These are phyloP conservation scores for Ogataea ramenticola DNA, from an alignment of 805 yeast species.

Conservation along the genomic window DNA sequence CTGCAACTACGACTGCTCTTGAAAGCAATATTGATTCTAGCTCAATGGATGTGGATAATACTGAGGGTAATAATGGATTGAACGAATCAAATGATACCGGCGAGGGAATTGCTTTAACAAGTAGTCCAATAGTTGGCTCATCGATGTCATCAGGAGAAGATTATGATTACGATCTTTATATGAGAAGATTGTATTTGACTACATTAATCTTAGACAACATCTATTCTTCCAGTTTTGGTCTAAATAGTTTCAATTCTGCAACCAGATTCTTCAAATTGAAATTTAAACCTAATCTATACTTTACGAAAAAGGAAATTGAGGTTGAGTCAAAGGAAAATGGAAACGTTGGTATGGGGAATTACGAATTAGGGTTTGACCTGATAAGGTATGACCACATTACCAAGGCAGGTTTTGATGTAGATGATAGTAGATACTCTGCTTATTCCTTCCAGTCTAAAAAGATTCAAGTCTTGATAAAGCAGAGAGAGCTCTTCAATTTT, in stretches of 20 bases:
- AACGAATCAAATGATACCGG: not conserved
- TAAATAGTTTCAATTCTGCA: slow-evolving; percentile 1
- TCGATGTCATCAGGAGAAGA: not conserved
- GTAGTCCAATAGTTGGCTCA: not conserved
- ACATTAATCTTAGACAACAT: slow-evolving; percentile 44
- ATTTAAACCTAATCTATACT: not conserved
- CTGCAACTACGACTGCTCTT: too few species aligned
- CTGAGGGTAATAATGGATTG: not conserved
- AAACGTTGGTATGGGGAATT: not conserved
- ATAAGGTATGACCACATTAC: not conserved
- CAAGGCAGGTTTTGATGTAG: slow-evolving; percentile 13
- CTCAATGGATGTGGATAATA: not conserved
- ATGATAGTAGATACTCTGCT: slow-evolving; percentile 10
- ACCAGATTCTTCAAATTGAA: slow-evolving; percentile 16
- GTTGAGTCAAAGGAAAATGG: not conserved
- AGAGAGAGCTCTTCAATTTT: not conserved
- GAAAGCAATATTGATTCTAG: not conserved
- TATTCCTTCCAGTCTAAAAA: slow-evolving; percentile 8
- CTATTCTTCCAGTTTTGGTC: slow-evolving; percentile 46
- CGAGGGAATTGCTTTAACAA: not conserved
- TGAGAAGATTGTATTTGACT: slow-evolving; percentile 33
- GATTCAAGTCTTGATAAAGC: not conserved
- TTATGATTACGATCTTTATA: slow-evolving; percentile 13
- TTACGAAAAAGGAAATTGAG: not conserved
- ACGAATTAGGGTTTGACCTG: slow-evolving; percentile 9